A percentile compares a stretch with the other conserved stretches of the same genome.
Evolutionary conservation across 208 protist species (phyloP).

Genomic region (Wallacemonas sp.): DNA sequence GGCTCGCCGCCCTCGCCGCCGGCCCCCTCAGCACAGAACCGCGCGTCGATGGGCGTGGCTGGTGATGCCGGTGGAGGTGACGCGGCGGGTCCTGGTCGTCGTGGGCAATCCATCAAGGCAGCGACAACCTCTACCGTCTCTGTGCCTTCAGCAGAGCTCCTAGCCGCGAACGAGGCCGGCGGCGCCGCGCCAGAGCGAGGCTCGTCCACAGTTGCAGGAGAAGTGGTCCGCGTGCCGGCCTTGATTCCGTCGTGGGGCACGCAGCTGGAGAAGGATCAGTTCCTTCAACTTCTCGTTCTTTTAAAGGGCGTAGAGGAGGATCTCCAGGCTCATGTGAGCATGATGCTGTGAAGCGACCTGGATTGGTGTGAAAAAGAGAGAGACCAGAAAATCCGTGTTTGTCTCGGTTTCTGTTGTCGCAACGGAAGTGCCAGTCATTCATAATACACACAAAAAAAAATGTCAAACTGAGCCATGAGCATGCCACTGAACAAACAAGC

Average conservation of each 20-base stretch:
- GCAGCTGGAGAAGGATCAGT: conserved; percentile 60
- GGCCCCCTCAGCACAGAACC: background rate
- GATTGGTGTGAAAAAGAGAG: no score
- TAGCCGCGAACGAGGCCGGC: conserved; percentile 1
- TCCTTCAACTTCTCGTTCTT: conserved; percentile 49
- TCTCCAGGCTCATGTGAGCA: background rate
- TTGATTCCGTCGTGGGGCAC: conserved; percentile 74
- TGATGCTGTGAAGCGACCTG: background rate
- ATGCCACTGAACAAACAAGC: no score
- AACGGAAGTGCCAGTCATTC: no score
- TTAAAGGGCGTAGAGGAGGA: conserved; percentile 31
- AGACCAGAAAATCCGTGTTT: conserved; percentile 8
- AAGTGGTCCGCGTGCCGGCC: conserved; percentile 31
- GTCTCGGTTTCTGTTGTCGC: no score
- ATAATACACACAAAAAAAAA: no score
- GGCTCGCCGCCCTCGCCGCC: background rate
- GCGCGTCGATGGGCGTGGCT: no score
- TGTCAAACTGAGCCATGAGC: no score
- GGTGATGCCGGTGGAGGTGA: background rate
- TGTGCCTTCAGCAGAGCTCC: conserved; percentile 12
- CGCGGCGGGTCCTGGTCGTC: background rate
- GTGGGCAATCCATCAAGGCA: background rate
- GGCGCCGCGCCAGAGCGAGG: background rate
- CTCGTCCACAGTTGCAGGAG: background rate
- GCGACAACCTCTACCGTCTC: background rate